A percentile compares a stretch with the other conserved stretches of the same genome.
These are phyloP conservation scores for Echinochloa phyllopogon DNA, from an alignment of 176 grass and related monocot species.

Conservation along the genomic window DNA sequence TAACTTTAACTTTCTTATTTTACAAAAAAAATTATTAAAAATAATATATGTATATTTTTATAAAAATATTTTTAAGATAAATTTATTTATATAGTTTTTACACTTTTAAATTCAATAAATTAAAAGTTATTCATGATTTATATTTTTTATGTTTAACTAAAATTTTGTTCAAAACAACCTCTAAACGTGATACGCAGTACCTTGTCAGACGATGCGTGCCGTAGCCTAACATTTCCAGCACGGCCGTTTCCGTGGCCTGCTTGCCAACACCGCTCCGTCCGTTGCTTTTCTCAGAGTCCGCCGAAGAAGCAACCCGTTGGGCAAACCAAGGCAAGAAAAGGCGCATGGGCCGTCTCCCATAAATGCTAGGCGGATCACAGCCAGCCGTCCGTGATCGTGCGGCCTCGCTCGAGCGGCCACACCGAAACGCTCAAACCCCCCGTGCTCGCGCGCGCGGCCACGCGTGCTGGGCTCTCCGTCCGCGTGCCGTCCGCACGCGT, in stretches of 20 bases:
- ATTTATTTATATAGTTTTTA: no score
- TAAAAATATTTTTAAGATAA: no score
- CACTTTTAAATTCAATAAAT: no score
- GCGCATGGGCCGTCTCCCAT: background rate
- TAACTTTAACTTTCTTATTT: no score
- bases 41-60: no score
- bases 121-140: no score
- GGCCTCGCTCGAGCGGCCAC: background rate
- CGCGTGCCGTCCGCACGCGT: slow-evolving; percentile 17
- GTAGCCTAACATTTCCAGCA: background rate
- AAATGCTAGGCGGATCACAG: background rate
- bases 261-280: background rate
- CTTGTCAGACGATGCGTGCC: background rate
- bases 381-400: background rate
- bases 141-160: no score
- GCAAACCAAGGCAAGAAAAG: slow-evolving; percentile 22
- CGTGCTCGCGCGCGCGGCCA: background rate
- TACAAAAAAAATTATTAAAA: no score
- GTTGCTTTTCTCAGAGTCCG: slow-evolving; percentile 22
- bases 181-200: no score
- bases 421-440: background rate
- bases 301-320: background rate
- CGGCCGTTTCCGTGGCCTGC: slow-evolving; percentile 13
- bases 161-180: no score
- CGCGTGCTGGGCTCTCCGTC: background rate